phyloP scores from a whole-genome alignment of 2,329 filamentous ascomycete species.

The Acrocalymma vagum region DNA sequence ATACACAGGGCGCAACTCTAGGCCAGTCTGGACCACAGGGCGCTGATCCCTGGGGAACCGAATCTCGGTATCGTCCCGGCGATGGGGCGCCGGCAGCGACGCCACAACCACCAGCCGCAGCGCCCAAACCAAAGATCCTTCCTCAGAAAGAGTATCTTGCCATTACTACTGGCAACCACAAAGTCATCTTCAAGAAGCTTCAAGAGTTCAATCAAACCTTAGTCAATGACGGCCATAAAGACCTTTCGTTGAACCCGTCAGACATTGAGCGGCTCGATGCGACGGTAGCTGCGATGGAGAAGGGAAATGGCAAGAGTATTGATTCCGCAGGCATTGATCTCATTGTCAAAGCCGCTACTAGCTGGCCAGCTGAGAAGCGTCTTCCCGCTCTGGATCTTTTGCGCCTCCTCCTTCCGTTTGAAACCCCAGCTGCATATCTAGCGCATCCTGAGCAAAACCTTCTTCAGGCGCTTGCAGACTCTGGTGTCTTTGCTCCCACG shows the following conservation, averaged over 20 bases:
- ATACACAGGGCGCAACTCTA: slow-evolving; percentile 87
- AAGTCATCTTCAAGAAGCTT: slow-evolving; percentile 79
- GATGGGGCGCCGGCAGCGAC: slow-evolving; percentile 57
- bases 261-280: slow-evolving; percentile 71
- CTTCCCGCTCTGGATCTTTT: slow-evolving; percentile 87
- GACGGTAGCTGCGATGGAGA: slow-evolving; percentile 71
- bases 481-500: slow-evolving; percentile 64
- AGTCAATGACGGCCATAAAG: slow-evolving; percentile 75
- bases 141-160: slow-evolving; percentile 83
- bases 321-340: slow-evolving; percentile 66
- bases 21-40: slow-evolving; percentile 64
- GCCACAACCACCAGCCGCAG: slow-evolving; percentile 42
- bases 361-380: slow-evolving; percentile 82
- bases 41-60: slow-evolving; percentile 79
- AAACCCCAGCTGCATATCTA: slow-evolving; percentile 69
- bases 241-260: slow-evolving; percentile 74
- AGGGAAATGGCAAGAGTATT: slow-evolving; percentile 42
- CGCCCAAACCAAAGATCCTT: slow-evolving; percentile 66
- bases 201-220: slow-evolving; percentile 77
- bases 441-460: slow-evolving; percentile 65
- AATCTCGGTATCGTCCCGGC: slow-evolving; percentile 80
- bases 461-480: slow-evolving; percentile 66
- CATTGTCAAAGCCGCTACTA: slow-evolving; percentile 74
- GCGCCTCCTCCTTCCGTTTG: slow-evolving; percentile 77
- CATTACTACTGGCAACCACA: slow-evolving; percentile 76